These are phyloP conservation scores for Aspergillus versicolor DNA, from an alignment of 2,329 filamentous ascomycete genomes.

Conservation along the genomic window DNA sequence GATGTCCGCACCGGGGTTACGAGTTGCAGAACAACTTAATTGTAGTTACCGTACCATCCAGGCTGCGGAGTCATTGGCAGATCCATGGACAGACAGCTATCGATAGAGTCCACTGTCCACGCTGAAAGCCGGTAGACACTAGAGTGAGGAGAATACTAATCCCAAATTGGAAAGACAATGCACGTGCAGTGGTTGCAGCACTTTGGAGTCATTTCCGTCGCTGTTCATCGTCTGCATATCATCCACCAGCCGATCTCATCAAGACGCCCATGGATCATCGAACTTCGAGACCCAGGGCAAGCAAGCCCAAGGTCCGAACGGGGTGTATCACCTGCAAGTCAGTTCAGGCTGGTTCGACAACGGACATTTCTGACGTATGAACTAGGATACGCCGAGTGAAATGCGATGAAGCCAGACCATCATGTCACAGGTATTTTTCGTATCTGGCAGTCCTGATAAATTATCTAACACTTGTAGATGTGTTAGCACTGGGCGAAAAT, in stretches of 20 bases:
- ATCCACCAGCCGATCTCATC: too few species aligned
- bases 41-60: too few species aligned
- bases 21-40: neutral
- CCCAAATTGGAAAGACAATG: too few species aligned
- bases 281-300: neutral
- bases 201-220: too few species aligned
- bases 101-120: too few species aligned
- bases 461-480: neutral
- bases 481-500: neutral
- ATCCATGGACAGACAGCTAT: too few species aligned
- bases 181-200: too few species aligned
- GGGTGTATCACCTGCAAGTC: slow-evolving; percentile 69
- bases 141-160: too few species aligned
- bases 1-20: neutral
- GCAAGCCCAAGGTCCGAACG: slow-evolving; percentile 35
- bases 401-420: slow-evolving; percentile 63
- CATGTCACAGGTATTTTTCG: slow-evolving; percentile 56
- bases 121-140: too few species aligned
- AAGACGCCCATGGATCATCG: neutral
- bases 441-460: neutral
- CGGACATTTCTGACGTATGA: neutral
- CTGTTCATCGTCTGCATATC: too few species aligned
- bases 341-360: slow-evolving; percentile 29
- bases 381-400: slow-evolving; percentile 54
- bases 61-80: too few species aligned